Percentiles rank a stretch among this genome's conserved stretches.
Evolutionary conservation across 805 yeast genomes (phyloP).

Genomic region (Limtongia smithiae): DNA sequence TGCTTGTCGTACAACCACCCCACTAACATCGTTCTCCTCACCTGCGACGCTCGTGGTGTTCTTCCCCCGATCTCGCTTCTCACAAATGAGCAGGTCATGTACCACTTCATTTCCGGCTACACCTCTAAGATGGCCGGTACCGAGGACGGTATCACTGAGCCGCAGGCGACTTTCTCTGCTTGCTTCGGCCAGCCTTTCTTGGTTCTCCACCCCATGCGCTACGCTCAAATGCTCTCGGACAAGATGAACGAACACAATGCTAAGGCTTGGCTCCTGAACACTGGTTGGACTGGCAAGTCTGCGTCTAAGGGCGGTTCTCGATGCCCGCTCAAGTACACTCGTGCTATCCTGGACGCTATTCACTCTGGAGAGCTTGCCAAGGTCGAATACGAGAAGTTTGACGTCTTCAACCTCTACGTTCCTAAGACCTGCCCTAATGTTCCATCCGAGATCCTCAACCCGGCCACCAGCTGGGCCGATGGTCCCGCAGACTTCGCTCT

Average conservation of each 20-base stretch:
- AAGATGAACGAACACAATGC: conserved; percentile 87
- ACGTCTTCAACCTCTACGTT: conserved; percentile 79
- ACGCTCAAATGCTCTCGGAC: conserved; percentile 92
- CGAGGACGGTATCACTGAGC: conserved; percentile 97
- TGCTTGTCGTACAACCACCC: conserved; percentile 89
- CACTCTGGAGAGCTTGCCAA: conserved; percentile 84
- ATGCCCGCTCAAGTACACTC: conserved; percentile 95
- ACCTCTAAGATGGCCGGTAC: conserved; percentile 99
- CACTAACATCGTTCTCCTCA: conserved; percentile 81
- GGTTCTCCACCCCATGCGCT: conserved; percentile 96
- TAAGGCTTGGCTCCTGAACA: conserved; percentile 92
- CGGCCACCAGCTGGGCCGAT: conserved; percentile 73
- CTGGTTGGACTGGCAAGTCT: conserved; percentile 98
- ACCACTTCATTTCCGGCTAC: conserved; percentile 97
- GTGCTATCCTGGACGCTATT: conserved; percentile 91
- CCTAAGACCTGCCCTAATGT: conserved; percentile 81
- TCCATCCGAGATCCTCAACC: conserved; percentile 81
- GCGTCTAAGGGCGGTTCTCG: conserved; percentile 92
- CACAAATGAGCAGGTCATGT: conserved; percentile 95
- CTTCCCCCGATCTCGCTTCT: conserved; percentile 94
- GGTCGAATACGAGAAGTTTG: conserved; percentile 78
- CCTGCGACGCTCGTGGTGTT: conserved; percentile 98
- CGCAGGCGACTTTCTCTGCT: conserved; percentile 96
- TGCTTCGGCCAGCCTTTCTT: conserved; percentile 99
- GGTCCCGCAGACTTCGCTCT: conserved; percentile 50